Evolutionary conservation across 768 basidiomycete species (phyloP).

Genomic region (Mycena olivaceomarginata): DNA sequence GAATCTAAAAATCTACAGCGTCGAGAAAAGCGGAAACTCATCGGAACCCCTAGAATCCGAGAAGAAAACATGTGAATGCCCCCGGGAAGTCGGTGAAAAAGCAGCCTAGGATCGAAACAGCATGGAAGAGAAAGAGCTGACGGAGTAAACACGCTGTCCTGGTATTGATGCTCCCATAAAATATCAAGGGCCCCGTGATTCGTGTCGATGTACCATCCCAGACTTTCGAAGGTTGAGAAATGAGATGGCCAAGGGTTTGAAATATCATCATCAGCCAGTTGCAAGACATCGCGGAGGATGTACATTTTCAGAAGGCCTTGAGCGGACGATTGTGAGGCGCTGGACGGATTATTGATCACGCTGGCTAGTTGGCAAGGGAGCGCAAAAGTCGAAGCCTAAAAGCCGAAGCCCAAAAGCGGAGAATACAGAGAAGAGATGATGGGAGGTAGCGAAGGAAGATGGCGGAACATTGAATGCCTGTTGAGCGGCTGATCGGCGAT

Average conservation of each 20-base stretch:
- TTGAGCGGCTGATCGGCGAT: no score
- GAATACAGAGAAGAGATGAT: no score
- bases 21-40: neutral
- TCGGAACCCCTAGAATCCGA: neutral
- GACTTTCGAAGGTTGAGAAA: neutral
- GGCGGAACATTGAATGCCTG: no score
- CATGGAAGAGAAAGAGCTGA: slow-evolving; percentile 5
- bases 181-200: slow-evolving; percentile 3
- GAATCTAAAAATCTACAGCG: neutral
- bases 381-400: no score
- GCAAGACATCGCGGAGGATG: no score
- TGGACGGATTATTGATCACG: no score
- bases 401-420: no score
- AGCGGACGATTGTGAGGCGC: no score
- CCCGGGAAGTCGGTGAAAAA: slow-evolving; percentile 8
- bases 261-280: neutral
- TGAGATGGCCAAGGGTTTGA: neutral
- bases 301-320: no score
- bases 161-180: slow-evolving; percentile 7
- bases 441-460: no score
- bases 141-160: slow-evolving; percentile 6
- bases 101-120: neutral
- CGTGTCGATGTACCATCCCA: neutral
- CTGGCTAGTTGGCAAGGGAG: no score
- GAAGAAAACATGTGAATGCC: no score